Evolutionary conservation across 1,284 basidiomycete genomes (phyloP).

Genomic region (Ceratobasidium sp.): DNA sequence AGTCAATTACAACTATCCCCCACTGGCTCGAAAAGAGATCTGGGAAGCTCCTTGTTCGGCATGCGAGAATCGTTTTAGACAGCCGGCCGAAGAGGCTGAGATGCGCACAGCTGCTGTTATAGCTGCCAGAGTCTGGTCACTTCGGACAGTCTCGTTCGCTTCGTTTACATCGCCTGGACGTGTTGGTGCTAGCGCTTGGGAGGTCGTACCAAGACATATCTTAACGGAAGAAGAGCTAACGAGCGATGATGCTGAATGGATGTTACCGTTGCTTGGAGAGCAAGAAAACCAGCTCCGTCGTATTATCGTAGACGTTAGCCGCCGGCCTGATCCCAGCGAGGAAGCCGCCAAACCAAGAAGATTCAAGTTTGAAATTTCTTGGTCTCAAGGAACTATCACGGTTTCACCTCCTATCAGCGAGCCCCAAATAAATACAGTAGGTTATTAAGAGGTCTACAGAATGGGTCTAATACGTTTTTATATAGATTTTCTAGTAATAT

Average conservation of each 20-base stretch:
- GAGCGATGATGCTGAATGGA: background rate
- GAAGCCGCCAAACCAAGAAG: background rate
- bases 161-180: conserved; percentile 38
- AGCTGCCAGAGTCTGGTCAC: conserved; percentile 38
- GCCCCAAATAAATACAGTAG: conserved; percentile 15
- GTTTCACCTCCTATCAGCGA: conserved; percentile 27
- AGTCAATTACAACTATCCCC: conserved; percentile 41
- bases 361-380: conserved; percentile 5
- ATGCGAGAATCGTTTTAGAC: conserved; percentile 12
- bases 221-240: background rate
- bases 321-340: background rate
- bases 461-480: background rate
- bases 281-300: background rate
- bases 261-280: conserved; percentile 8
- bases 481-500: conserved; percentile 31
- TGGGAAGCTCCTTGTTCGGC: conserved; percentile 36
- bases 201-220: conserved; percentile 22
- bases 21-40: conserved; percentile 36
- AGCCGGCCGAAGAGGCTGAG: conserved; percentile 31
- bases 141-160: conserved; percentile 36
- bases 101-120: conserved; percentile 41
- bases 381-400: background rate
- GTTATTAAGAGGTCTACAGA: background rate
- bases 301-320: conserved; percentile 23
- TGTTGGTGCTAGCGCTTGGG: conserved; percentile 34